A percentile compares a stretch with the other conserved stretches of the same genome.
Evolutionary conservation across 2,329 filamentous ascomycete genomes (phyloP).

Genomic region (Ophiostoma novo-ulmi): DNA sequence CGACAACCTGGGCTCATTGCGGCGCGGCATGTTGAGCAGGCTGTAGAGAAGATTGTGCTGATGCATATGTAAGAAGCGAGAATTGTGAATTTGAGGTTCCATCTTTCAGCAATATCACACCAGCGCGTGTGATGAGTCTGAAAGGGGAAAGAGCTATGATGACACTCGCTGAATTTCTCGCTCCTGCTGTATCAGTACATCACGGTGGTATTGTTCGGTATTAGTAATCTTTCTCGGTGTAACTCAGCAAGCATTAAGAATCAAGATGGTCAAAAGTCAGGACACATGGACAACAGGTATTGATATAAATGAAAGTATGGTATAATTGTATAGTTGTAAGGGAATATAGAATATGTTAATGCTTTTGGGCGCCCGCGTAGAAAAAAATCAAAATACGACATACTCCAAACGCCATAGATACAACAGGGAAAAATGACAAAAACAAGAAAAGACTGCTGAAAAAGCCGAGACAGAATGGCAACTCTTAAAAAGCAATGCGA

Average conservation of each 20-base stretch:
- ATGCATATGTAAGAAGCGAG: neutral
- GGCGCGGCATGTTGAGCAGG: neutral
- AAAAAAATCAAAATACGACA: neutral
- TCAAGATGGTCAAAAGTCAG: neutral
- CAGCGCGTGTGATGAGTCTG: neutral
- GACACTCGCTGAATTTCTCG: neutral
- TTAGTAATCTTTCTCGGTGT: neutral
- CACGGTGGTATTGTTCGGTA: neutral
- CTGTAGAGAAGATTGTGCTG: neutral
- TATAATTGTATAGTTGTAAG: too few relatives aligned
- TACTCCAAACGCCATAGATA: slow-evolving; percentile 16
- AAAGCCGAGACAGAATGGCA: neutral
- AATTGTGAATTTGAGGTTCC: neutral
- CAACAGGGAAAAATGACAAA: neutral
- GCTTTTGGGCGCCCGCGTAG: neutral
- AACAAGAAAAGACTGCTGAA: neutral
- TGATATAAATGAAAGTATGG: too few relatives aligned
- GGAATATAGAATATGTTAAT: neutral
- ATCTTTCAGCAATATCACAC: neutral
- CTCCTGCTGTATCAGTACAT: neutral
- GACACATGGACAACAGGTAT: too few relatives aligned
- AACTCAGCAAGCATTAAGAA: neutral
- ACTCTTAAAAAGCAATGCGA: slow-evolving; percentile 63
- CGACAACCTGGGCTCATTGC: neutral
- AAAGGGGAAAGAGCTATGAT: neutral